Evolutionary conservation across 768 basidiomycete species (phyloP), one percentile per base, ranked within the genome.

Genomic region (Holtermanniella nyarrowii): DNA sequence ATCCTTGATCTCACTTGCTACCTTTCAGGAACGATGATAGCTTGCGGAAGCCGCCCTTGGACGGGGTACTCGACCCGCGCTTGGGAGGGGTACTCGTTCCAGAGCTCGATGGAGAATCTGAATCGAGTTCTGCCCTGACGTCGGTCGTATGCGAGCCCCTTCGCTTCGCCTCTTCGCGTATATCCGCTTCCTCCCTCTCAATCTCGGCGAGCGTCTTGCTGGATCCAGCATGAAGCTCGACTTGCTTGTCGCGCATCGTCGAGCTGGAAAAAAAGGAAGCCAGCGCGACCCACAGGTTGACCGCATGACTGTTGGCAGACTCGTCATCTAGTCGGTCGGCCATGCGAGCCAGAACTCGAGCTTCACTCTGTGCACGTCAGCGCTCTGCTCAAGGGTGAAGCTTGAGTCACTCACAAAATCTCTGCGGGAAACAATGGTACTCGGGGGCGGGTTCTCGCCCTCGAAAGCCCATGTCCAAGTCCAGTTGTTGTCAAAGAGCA

Each of bases 381-480:
- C 18, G 5, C 12, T 11, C 16, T 23, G 22, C 21, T 21, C 7
- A 22, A 14, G 47, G 26, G 11, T 4, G 16, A 7, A 27, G 16
- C 24, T 27, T 4, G 5, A 24, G 27, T 5, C n/a, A 60, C 72
- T 59, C 44, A 72, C 69, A 25, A 88, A 91, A 62, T 97, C 91
- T 48, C 89, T 73, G 51, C 90, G 75, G n/a, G 86, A 82, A 26
- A 86, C 86, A 59, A 96, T 88, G 48, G 88, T 90, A 61, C 84
- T 86, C 2, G 91, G 86, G 3, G 93, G 93, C 2, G 93, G 93
- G 18, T 77, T 76, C 72, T 95, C 90, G 14, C 76, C 80, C 55
- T 87, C 83, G 51, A 88, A 70, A 4, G 83, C 88, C 89, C 86
- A 96, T 18, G 82, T 81, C 83, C 86, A 89, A 24, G 76, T 79